phyloP scores from a whole-genome alignment of 257 asterid genomes.

The Handroanthus guayacan region DNA sequence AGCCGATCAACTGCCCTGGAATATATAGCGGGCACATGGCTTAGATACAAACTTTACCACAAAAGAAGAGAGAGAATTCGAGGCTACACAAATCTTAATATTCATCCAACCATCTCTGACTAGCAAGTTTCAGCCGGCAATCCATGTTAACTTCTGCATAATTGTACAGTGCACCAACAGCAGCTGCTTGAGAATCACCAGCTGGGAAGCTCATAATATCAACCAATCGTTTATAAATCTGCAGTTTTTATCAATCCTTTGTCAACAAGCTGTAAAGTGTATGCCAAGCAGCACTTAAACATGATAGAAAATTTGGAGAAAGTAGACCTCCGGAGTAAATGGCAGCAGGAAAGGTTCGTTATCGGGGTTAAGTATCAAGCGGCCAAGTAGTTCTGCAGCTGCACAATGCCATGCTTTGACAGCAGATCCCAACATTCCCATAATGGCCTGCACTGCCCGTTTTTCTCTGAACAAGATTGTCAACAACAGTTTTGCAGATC shows the following conservation, averaged over 20 bases:
- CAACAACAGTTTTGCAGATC: slow-evolving; percentile 30
- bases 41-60: slow-evolving; percentile 20
- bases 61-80: background rate
- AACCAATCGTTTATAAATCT: slow-evolving; percentile 83
- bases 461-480: slow-evolving; percentile 57
- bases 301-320: background rate
- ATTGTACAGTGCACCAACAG: slow-evolving; percentile 91
- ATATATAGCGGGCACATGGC: background rate
- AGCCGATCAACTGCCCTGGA: slow-evolving; percentile 93
- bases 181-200: slow-evolving; percentile 93
- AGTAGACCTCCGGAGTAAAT: slow-evolving; percentile 78
- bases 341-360: slow-evolving; percentile 90
- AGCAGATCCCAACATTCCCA: slow-evolving; percentile 89
- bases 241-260: slow-evolving; percentile 31
- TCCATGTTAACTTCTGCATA: slow-evolving; percentile 90
- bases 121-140: slow-evolving; percentile 91
- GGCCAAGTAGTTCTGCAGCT: slow-evolving; percentile 93
- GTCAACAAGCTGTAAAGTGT: slow-evolving; percentile 18
- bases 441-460: slow-evolving; percentile 86
- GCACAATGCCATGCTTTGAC: slow-evolving; percentile 97
- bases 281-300: background rate
- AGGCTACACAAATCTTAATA: background rate
- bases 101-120: slow-evolving; percentile 82
- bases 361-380: slow-evolving; percentile 91
- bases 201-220: slow-evolving; percentile 92